phyloP scores from a whole-genome alignment of 768 basidiomycete species.

The Auriscalpium microsporum region DNA sequence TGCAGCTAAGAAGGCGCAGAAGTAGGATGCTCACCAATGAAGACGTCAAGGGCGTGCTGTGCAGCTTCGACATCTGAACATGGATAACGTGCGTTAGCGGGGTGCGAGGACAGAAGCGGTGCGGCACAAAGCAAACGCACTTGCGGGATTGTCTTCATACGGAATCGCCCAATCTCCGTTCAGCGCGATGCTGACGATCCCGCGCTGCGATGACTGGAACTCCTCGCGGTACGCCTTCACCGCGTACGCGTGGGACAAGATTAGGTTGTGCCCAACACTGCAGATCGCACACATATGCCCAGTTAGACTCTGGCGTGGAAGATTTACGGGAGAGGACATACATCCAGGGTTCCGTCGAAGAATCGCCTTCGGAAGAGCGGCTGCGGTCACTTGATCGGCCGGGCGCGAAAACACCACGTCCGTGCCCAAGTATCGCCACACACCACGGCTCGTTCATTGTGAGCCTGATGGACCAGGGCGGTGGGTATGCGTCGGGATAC shows the following conservation, averaged over 20 bases:
- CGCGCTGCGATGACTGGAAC: constrained; percentile 55
- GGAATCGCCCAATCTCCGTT: constrained; percentile 74
- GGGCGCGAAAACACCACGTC: constrained; percentile 62
- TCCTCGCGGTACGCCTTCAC: constrained; percentile 58
- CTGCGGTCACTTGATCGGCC: constrained; percentile 58
- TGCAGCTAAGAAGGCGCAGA: not conserved
- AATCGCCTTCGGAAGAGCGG: constrained; percentile 52
- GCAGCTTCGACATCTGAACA: constrained; percentile 54
- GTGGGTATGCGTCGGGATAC: too few species aligned
- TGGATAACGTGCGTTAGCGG: not conserved
- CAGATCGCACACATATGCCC: not conserved
- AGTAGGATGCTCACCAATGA: constrained; percentile 44
- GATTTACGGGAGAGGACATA: constrained; percentile 24
- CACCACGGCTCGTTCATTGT: constrained; percentile 77
- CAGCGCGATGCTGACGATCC: constrained; percentile 69
- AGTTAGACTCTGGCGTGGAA: too few species aligned
- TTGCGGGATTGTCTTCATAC: constrained; percentile 58
- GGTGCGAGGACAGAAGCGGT: too few species aligned
- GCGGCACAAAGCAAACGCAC: constrained; percentile 30
- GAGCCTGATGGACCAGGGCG: constrained; percentile 33
- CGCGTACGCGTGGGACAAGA: constrained; percentile 61
- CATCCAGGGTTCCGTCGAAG: constrained; percentile 64
- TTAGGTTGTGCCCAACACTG: constrained; percentile 60
- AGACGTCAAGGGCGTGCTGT: constrained; percentile 63
- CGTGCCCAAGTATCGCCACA: constrained; percentile 61